Evolutionary conservation across 2,329 filamentous ascomycete genomes (phyloP).

Genomic region (Fusarium oxysporum): DNA sequence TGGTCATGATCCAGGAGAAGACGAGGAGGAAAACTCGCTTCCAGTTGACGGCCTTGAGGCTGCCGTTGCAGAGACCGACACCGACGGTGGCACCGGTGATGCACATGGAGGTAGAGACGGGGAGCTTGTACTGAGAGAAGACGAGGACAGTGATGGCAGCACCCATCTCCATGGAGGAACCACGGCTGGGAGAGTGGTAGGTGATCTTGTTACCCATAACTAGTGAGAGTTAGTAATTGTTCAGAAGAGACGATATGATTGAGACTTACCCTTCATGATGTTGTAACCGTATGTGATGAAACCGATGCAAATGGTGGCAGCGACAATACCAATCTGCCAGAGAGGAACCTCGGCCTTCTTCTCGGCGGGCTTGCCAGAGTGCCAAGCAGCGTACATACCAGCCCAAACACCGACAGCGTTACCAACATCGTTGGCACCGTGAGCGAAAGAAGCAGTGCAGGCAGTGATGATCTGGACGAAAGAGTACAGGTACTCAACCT

Average conservation of each 20-base stretch:
- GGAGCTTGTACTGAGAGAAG: conserved; percentile 80
- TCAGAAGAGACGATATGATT: accelerated
- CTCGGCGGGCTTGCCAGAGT: conserved; percentile 68
- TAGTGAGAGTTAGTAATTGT: conserved; percentile 46
- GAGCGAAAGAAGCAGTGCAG: conserved; percentile 78
- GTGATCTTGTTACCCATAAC: conserved; percentile 87
- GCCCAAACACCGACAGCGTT: conserved; percentile 78
- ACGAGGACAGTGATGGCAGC: conserved; percentile 81
- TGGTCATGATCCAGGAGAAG: conserved; percentile 68
- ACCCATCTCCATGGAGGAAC: conserved; percentile 82
- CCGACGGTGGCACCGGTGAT: conserved; percentile 84
- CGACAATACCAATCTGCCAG: conserved; percentile 81
- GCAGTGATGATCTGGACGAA: conserved; percentile 76
- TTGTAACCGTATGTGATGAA: conserved; percentile 83
- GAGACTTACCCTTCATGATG: conserved; percentile 78
- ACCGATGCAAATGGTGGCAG: conserved; percentile 72
- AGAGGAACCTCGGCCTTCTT: conserved; percentile 75
- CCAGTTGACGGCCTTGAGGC: conserved; percentile 78
- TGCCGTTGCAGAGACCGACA: conserved; percentile 82
- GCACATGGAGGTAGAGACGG: conserved; percentile 83
- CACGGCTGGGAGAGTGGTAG: conserved; percentile 69
- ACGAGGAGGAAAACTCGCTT: conserved; percentile 76
- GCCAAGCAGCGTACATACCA: conserved; percentile 76
- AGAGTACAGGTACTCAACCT: conserved; percentile 77
- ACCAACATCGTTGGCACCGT: conserved; percentile 82